Base-by-base conservation (phyloP, 202 grass and related monocot species). In the Zizania palustris region DNA sequence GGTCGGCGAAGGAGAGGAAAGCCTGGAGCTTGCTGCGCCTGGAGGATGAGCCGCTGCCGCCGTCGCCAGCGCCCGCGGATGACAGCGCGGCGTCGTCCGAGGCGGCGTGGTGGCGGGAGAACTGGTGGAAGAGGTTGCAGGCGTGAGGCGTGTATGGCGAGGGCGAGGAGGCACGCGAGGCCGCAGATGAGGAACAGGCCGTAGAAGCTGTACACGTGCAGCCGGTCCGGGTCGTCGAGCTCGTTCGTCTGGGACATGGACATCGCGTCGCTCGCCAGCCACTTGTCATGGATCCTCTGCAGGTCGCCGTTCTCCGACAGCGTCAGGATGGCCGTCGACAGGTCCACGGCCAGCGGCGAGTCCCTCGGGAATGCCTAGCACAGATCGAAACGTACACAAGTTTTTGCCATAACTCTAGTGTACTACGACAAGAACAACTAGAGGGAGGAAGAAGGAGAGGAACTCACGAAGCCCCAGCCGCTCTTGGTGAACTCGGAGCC, bases 231-330 rank as follows among this genome's bases (percentile, higher is more conserved):
- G 11, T 86, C 73, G 36, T 28, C 28, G 28, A 96, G 59, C 7
- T 84, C 80, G 3, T 58, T 67, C 6, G 34, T 18, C 48, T 79
- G 49, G 0, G 73, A 53, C 70, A 65, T 79, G 64, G 20, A 16
- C 1, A n/a, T 10, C 44, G 51, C 6, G 40, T 74, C 75, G 58
- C 14, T 28, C 46, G 82, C 54, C 71, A 97, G 79, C 90, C 90
- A 93, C 75, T 90, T 93, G 73, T 97, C 84, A 45, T 84, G 80
- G 72, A 93, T 97, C 60, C 85, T 71, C 72, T 93, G 90, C 8
- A 97, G 93, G 75, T 97, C 90, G 14, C 93, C 93, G 60, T 82
- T 97, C 80, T 97, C 93, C 61, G 93, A 93, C 63, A 97, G 85
- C 63, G 53, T 15, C 84, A 97, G 90, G 82, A 97, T 93, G 36